Evolutionary conservation across 2,329 filamentous ascomycete species (phyloP), one percentile per base, ranked within the genome.

Genomic region (Scortechinia acanthostroma): DNA sequence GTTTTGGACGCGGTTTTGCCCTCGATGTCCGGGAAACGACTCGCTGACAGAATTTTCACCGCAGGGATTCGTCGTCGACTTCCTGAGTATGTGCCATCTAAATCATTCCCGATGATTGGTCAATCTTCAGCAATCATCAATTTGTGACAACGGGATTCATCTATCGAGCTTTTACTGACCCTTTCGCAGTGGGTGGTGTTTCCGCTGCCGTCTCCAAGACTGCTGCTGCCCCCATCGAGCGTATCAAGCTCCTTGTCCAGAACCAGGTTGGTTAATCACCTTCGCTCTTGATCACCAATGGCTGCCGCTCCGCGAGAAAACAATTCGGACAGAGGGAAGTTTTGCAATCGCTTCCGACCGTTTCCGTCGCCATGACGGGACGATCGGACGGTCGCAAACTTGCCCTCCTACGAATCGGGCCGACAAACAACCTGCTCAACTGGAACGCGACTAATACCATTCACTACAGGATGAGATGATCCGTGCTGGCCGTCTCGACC

Each of bases 231-330:
- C 93, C 93, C 76, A 98, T 98, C 64, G 93, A 98, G 91, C 93
- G 93, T 90, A 86, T 98, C 77, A 98, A 98, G 91, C 93, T 98
- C 69, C 88, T 98, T 68, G 94, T 98, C 79, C 93, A 98, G 83
- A 98, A 98, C 81, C 93, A 98, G 87, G 91, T 95, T 83, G 58
- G 89, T 78, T n/a, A n/a, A n/a, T n/a, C n/a, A n/a, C n/a, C n/a
- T n/a, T n/a, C n/a, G n/a, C n/a, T n/a, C n/a, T n/a, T n/a, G n/a
- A n/a, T n/a, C n/a, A n/a, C n/a, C n/a, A n/a, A n/a, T n/a, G n/a
- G n/a, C n/a, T n/a, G n/a, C n/a, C n/a, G n/a, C n/a, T n/a, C n/a
- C n/a, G n/a, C n/a, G n/a, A n/a, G n/a, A n/a, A n/a, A n/a, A n/a
- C n/a, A n/a, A n/a, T n/a, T n/a, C n/a, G n/a, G n/a, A n/a, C n/a